Base-by-base conservation (phyloP, 352 stramenopile species). In the Globisporangium nodosum region DNA sequence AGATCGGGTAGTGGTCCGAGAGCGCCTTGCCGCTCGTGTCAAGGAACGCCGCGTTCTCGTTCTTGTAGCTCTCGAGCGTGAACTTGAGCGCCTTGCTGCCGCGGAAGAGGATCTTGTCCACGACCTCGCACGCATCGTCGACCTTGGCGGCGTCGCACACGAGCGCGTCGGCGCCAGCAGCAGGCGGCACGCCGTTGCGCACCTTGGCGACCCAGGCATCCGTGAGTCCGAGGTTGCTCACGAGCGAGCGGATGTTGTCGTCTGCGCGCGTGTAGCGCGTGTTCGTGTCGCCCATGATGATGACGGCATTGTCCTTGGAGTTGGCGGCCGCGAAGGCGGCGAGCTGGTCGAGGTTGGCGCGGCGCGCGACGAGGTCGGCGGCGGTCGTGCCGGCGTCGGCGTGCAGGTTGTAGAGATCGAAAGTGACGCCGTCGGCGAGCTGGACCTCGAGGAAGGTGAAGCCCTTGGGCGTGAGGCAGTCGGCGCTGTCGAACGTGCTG, bases 81-180 rank as follows among this genome's bases (percentile, higher is more conserved):
- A 81, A 64, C 9, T 54, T 70, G 46, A 81, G 63, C 43, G 69
- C 61, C 49, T 85, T 79, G 65, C 73, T 78, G 52, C 74, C 64
- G 20, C 74, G 74, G 62, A 71, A 85, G 56, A 85, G 66, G 62
- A 85, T 79, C 67, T 85, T 85, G 70, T 81, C 74, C 15, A 85
- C 74, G 52, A 81, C 71, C 40, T 85, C 74, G 48, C 74, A 85
- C 43, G 65, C 55, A 52, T 79, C 68, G 16, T 64, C 71, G 49
- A 75, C 71, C 45, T 67, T 69, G 5, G 55, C 63, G 3, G 62
- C 58, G 8, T 70, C 65, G 27, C 74, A 84, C 49, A 64, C 59
- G 18, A 84, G 55, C n/a, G 74, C 71, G 9, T 69, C 60, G 0
- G 67, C 66, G 12, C 71, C 74, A 18, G 72, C 61, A 1, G 68